phyloP scores from a whole-genome alignment of 2,329 filamentous ascomycete species.

The Penicillium concentricum region DNA sequence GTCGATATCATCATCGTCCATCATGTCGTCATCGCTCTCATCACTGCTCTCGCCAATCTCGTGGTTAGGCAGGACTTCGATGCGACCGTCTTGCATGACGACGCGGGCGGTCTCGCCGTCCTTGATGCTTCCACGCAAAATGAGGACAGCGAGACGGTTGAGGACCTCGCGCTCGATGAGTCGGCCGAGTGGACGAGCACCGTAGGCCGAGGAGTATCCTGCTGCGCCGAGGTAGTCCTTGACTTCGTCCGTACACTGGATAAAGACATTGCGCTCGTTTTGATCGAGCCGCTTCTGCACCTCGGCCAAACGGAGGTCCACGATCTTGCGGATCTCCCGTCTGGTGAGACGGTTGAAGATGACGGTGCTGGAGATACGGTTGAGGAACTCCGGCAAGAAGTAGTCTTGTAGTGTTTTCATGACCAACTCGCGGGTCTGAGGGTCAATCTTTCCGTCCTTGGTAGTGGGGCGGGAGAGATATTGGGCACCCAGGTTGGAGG shows the following conservation, averaged over 20 bases:
- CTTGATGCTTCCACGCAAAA: conserved; percentile 77
- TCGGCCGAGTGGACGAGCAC: conserved; percentile 80
- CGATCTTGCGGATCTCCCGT: conserved; percentile 88
- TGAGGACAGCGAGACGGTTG: conserved; percentile 87
- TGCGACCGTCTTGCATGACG: conserved; percentile 73
- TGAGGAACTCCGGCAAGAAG: conserved; percentile 97
- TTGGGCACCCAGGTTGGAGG: conserved; percentile 93
- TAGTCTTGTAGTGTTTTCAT: conserved; percentile 89
- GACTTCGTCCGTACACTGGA: conserved; percentile 78
- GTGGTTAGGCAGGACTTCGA: conserved; percentile 83
- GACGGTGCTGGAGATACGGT: conserved; percentile 92
- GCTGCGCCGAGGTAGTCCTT: conserved; percentile 90
- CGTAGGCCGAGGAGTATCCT: conserved; percentile 93
- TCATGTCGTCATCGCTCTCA: conserved; percentile 65
- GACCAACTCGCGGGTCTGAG: conserved; percentile 81
- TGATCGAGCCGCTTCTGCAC: conserved; percentile 86
- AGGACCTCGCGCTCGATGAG: conserved; percentile 97
- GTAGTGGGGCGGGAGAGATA: conserved; percentile 78
- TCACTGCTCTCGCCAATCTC: conserved; percentile 49
- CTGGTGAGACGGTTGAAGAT: conserved; percentile 97
- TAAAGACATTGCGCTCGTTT: conserved; percentile 82
- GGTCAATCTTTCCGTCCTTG: conserved; percentile 81
- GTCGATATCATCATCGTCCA: conserved; percentile 71
- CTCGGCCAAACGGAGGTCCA: conserved; percentile 82
- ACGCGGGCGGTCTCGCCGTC: conserved; percentile 84